phyloP scores from a whole-genome alignment of 225 moss, liverwort and hornwort species.

The Polytrichum formosum region DNA sequence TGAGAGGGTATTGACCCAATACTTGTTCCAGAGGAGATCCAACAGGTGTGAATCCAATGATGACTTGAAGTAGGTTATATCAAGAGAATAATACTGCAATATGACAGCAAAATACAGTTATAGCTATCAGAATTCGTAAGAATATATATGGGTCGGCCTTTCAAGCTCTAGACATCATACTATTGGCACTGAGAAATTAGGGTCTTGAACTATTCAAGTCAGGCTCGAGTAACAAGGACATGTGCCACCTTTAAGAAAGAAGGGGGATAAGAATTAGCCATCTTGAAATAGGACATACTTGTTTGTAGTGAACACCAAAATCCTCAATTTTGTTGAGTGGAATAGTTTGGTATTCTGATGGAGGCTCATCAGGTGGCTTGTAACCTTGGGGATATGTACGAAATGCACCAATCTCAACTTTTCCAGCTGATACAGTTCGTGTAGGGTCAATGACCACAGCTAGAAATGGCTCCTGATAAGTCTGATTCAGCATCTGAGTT shows the following conservation, averaged over 20 bases:
- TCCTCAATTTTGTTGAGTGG: constrained; percentile 92
- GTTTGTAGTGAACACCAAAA: constrained; percentile 89
- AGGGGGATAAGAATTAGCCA: neutral
- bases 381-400: constrained; percentile 80
- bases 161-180: no score
- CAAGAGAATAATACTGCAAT: constrained; percentile 88
- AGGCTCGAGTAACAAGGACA: no score
- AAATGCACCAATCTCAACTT: constrained; percentile 90
- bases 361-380: constrained; percentile 86
- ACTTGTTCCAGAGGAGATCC: constrained; percentile 91
- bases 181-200: no score
- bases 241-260: no score
- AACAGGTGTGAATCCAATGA: constrained; percentile 78
- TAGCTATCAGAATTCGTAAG: no score
- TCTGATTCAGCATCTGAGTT: constrained; percentile 86
- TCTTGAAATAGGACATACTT: constrained; percentile 30
- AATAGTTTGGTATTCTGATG: constrained; percentile 90
- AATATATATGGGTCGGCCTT: no score
- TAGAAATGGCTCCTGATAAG: constrained; percentile 85
- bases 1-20: constrained; percentile 91
- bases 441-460: constrained; percentile 90
- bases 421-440: constrained; percentile 82
- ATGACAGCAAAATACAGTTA: neutral
- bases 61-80: constrained; percentile 89
- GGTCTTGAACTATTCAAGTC: no score